Base-by-base conservation (phyloP, 441 rosid genomes). In the Hura crepitans region DNA sequence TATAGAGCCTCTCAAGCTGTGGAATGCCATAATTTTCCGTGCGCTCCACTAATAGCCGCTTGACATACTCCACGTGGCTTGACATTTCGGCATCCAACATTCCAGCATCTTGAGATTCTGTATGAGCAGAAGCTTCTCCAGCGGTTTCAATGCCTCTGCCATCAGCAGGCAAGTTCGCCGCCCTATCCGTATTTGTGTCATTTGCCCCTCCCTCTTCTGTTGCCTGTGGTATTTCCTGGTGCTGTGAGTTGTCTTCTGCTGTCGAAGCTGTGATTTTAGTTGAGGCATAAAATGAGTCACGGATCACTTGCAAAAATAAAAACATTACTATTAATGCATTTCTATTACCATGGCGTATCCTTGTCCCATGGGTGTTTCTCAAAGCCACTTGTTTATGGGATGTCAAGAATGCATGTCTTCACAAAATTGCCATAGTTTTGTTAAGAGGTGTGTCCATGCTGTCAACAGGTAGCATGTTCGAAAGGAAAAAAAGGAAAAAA, bases 1-100 rank as follows among this genome's bases (percentile, higher is more conserved):
- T 81, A 70, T 96, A 93, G 0, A 91, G 83, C 85, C 89, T 89
- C 82, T 96, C 98, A 30, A 93, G 97, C 82, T 84, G 91, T 8
- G 98, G 96, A 51, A 96, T 86, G 73, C 81, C 86, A 49, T 86
- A 85, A 70, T 76, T 80, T 61, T 82, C 89, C 0, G 90, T 91
- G 17, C 79, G 85, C 72, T 83, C 86, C 77, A 89, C 70, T 7
- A 89, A 78, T 25, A 79, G 64, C 72, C 51, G 77, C 81, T 86
- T 91, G 9, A 79, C 75, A 0, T 78, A 35, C 71, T 86, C 85
- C 39, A 74, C 84, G 14, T 79, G 80, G 53, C 70, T 77, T 22
- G 86, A 72, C 7, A 79, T 71, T 60, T 85, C 90, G 9, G 76
- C 79, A 56, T 87, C 97, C 20, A 75, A 69, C 82, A 81, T 81